phyloP scores from a whole-genome alignment of 192 early-diverging fungal genomes.

The Coemansia asiatica region DNA sequence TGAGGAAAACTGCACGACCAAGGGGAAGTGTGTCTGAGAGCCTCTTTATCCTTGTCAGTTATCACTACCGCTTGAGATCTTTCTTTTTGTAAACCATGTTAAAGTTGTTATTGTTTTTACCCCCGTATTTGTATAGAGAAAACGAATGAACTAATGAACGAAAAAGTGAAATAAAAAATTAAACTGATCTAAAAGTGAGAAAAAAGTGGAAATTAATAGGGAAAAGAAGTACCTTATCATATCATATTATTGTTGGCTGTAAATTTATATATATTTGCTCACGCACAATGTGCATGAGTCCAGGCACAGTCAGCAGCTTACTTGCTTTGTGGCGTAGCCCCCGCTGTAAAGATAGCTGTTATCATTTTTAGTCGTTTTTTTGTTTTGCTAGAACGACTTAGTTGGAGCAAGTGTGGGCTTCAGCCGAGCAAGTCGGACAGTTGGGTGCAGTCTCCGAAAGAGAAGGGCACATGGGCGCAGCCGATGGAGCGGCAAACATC shows the following conservation, averaged over 20 bases:
- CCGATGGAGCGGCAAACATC: constrained; percentile 16
- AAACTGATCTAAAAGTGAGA: no score
- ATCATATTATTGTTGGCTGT: not conserved
- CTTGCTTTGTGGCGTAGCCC: not conserved
- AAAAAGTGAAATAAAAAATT: not conserved
- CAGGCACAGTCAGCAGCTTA: not conserved
- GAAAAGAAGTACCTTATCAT: not conserved
- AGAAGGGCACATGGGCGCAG: constrained; percentile 40
- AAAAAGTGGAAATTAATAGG: not conserved
- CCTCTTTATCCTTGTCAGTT: not conserved
- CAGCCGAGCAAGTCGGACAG: constrained; percentile 34
- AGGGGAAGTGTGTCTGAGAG: constrained; percentile 53
- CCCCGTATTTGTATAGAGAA: not conserved
- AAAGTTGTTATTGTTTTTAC: no score
- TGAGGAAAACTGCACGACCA: constrained; percentile 36
- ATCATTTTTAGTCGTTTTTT: not conserved
- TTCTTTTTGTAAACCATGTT: no score
- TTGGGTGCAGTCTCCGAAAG: constrained; percentile 21
- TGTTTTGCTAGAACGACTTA: not conserved
- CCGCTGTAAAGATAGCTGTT: not conserved
- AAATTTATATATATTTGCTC: not conserved
- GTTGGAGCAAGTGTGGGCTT: constrained; percentile 6
- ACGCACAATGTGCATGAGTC: no score
- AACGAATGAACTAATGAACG: not conserved
- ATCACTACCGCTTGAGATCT: no score